Percentiles rank a stretch among this genome's conserved stretches.
phyloP scores from a whole-genome alignment of 2,329 filamentous ascomycete species.

The Aspergillus viridinutans region DNA sequence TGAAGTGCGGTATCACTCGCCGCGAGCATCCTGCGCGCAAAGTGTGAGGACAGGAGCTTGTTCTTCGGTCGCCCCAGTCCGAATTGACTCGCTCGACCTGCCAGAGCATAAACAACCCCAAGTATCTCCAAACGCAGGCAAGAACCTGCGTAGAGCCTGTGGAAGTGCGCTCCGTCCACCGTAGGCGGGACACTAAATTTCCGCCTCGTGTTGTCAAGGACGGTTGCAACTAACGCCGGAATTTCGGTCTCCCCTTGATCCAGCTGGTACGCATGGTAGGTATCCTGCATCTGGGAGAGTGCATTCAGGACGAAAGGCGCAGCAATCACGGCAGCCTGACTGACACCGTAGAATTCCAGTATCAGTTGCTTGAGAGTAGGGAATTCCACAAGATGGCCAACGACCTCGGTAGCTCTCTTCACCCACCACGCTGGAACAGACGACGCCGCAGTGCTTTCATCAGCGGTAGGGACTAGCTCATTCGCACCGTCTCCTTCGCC shows the following conservation, averaged over 20 bases:
- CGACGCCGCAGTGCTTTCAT: slow-evolving; percentile 6
- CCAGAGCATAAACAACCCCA: slow-evolving; percentile 34
- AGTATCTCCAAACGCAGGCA: slow-evolving; percentile 38
- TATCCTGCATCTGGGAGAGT: slow-evolving; percentile 19
- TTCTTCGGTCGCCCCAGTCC: slow-evolving; percentile 14
- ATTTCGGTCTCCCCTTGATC: slow-evolving; percentile 7
- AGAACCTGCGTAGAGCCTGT: slow-evolving; percentile 35
- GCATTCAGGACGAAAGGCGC: slow-evolving; percentile 32
- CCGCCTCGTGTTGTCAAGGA: slow-evolving; percentile 26
- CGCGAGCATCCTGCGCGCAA: slow-evolving; percentile 22
- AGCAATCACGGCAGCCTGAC: slow-evolving; percentile 33
- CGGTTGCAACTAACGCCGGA: slow-evolving; percentile 7
- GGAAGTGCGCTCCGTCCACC: slow-evolving; percentile 31
- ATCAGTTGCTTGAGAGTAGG: slow-evolving; percentile 14
- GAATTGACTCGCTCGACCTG: slow-evolving; percentile 26
- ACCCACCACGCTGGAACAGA: slow-evolving; percentile 20
- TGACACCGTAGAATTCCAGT: slow-evolving; percentile 19
- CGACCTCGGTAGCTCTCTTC: slow-evolving; percentile 14
- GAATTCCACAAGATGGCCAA: slow-evolving; percentile 15
- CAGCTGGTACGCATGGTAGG: slow-evolving; percentile 11
- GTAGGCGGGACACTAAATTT: slow-evolving; percentile 17
- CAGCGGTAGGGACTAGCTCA: neutral
- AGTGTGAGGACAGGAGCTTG: slow-evolving; percentile 11
- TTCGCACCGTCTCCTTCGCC: slow-evolving; percentile 16
- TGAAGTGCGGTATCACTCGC: slow-evolving; percentile 36